Base-by-base conservation (phyloP, 2,329 filamentous ascomycete genomes). In the Beauveria medogensis region DNA sequence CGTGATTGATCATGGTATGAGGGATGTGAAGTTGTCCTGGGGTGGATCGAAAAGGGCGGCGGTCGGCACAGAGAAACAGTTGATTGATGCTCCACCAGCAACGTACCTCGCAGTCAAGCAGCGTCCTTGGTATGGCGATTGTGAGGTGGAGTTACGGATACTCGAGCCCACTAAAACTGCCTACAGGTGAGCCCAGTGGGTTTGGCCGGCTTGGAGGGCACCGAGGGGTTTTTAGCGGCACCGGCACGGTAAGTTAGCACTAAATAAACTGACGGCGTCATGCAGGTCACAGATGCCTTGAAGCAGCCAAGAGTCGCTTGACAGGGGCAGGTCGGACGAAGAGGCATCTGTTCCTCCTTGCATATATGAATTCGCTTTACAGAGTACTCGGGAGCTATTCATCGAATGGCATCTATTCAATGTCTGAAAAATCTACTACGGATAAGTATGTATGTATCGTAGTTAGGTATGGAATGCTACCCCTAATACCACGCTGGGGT, bases 1-100 rank as follows among this genome's bases (percentile, higher is more conserved):
- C 54, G 60, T 61, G 60, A 61, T 57, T 47, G 54, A 61, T 58
- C 60, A 61, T 57, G 54, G 48, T 22, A 47, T 41, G 41, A 52
- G 30, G 34, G 51, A 60, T 24, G 41, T 16, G 28, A 59, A 43
- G 51, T 37, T 40, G 50, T 60, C 51, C n/a, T 34, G 26, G 50
- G 20, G 46, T 20, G 30, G 41, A 53, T 7, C 16, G 58, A 60
- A 55, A 60, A 60, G 58, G 58, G 58, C 43, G 58, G 28, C 51
- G 51, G 51, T 28, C 55, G 44, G 22, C 52, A 22, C 28, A 24
- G 37, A 47, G 24, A 8, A 37, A 20, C 5, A 37, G 16, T 37
- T 9, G 40, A 28, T 37, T 9, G 40, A 28, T 26, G 22, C 47
- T 59, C 56, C 56, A 59, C 56, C 14, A 52, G 24, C 48, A 57